phyloP scores from a whole-genome alignment of 1,139 yeast species.

The Sugiyamaella castrensis region DNA sequence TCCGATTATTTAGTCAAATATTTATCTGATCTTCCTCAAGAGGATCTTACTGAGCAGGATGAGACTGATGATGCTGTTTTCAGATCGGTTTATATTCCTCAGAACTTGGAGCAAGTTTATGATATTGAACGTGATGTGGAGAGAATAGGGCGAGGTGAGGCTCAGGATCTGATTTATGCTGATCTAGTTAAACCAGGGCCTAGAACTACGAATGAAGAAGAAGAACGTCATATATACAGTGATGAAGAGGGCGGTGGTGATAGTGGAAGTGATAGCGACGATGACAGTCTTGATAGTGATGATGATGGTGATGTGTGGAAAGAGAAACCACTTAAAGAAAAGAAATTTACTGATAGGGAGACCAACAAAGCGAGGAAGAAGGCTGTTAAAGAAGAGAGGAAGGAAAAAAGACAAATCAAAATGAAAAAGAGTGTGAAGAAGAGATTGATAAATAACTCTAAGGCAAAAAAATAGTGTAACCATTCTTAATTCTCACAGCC shows the following conservation, averaged over 20 bases:
- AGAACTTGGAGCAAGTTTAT: constrained; percentile 49
- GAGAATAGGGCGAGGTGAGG: constrained; percentile 75
- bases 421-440: constrained; percentile 91
- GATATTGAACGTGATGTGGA: constrained; percentile 79
- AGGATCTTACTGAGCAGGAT: constrained; percentile 44
- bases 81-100: constrained; percentile 79
- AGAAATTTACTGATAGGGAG: constrained; percentile 82
- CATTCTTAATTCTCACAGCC: too few relatives aligned
- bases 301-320: constrained; percentile 46
- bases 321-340: constrained; percentile 47
- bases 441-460: constrained; percentile 36
- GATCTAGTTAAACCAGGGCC: constrained; percentile 25
- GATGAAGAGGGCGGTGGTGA: constrained; percentile 36
- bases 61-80: constrained; percentile 82
- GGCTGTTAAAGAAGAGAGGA: constrained; percentile 76
- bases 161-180: constrained; percentile 59
- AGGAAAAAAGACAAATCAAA: constrained; percentile 84
- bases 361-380: constrained; percentile 80
- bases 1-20: constrained; percentile 31
- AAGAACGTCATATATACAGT: constrained; percentile 27
- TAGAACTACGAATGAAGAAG: constrained; percentile 14
- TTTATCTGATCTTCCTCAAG: constrained; percentile 37
- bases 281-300: constrained; percentile 39
- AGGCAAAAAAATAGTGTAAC: constrained; percentile 25
- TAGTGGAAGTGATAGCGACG: constrained; percentile 29